Evolutionary conservation across 768 basidiomycete species (phyloP), one percentile per base, ranked within the genome.

Genomic region (Lepiota venenata): DNA sequence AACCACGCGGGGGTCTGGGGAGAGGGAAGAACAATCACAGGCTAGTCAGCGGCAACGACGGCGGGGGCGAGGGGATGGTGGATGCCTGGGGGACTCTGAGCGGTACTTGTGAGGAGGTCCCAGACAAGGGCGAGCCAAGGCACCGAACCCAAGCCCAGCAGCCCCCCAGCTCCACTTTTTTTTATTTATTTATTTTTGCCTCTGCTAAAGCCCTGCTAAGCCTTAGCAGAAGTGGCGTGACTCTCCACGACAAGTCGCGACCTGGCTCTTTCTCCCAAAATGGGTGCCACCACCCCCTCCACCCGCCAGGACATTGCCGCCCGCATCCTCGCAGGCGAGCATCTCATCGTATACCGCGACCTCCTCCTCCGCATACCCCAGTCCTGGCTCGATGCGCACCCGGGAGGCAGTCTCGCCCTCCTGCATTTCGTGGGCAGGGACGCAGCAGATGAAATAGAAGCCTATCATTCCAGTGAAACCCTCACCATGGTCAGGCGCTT

Each of bases 351-450:
- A 57, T 87, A 87, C 74, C 71, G 78, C 64, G 75, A 76, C 62
- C 72, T 77, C 53, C 79, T 87, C 61, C 79, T 87, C 47, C 78
- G 78, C 44, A 82, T 93, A 12, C 83, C 92, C 5, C 69, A 74
- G 10, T 67, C 74, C 12, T 98, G 94, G 94, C 83, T 94, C n/a
- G 71, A 79, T 3, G 75, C 81, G 3, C 96, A 98, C 66, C 97
- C 97, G 0, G 97, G 97, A 40, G 94, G 96, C 37, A 69, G 81
- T 3, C 85, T 98, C 46, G 80, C 93, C 12, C 82, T 99, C 54
- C 83, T 96, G 21, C 97, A 99, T 71, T 98, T 94, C 63, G 85
- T 98, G 39, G 97, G 96, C 2, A 81, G 96, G 52, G 95, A 99
- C 66, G 95, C 96, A 0, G 82, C 91, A 0, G 90, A 96, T 72